These are phyloP conservation scores for Ensete ventricosum DNA, from an alignment of 176 grass and related monocot genomes.

Conservation along the genomic window DNA sequence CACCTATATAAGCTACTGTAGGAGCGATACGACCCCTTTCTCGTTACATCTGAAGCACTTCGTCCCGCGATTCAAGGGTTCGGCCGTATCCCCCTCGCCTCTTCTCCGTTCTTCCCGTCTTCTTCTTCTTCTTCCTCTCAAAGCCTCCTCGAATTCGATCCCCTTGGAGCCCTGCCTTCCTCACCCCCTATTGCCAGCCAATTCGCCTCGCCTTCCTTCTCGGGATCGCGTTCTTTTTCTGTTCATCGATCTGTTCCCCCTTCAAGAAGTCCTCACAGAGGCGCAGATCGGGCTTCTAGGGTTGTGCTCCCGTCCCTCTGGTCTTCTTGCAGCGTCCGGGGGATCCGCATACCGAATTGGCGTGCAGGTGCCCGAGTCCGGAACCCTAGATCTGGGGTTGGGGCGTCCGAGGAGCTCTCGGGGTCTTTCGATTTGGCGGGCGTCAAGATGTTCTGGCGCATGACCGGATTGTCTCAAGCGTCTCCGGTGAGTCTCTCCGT, in stretches of 20 bases:
- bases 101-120: neutral
- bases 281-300: neutral
- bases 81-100: neutral
- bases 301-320: neutral
- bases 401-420: neutral
- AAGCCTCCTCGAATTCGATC: no score
- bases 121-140: no score
- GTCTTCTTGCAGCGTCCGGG: neutral
- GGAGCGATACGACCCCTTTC: no score
- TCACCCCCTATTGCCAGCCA: no score
- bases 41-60: no score
- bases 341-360: neutral
- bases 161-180: no score
- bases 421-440: neutral
- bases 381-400: constrained; percentile 28
- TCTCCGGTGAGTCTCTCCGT: constrained; percentile 55
- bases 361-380: neutral
- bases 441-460: constrained; percentile 92
- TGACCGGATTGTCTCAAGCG: constrained; percentile 58
- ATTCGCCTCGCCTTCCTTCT: neutral
- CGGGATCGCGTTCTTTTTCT: neutral
- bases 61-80: neutral
- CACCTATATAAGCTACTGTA: no score
- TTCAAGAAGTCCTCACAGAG: neutral
- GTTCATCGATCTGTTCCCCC: neutral